These are phyloP conservation scores for Eleusine coracana DNA, from an alignment of 176 grass and related monocot species.

Conservation along the genomic window DNA sequence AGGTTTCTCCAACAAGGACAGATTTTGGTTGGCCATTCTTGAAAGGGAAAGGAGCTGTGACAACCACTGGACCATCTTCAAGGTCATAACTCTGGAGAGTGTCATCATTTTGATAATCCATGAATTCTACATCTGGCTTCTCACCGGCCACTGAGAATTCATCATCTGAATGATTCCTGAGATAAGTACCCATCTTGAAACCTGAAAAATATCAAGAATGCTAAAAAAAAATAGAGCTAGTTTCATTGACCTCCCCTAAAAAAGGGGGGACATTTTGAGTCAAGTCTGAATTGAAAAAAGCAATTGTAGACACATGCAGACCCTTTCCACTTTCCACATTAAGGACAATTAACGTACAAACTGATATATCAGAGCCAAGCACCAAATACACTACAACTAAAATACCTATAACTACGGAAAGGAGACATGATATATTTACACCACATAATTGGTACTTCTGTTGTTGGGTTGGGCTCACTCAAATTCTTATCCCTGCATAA, in stretches of 20 bases:
- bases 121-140: constrained; percentile 82
- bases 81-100: constrained; percentile 57
- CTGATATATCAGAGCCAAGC: background rate
- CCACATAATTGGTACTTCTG: background rate
- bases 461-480: background rate
- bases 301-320: background rate
- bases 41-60: constrained; percentile 77
- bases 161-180: constrained; percentile 59
- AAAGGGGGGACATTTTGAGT: background rate
- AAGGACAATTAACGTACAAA: constrained; percentile 13
- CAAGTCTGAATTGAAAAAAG: background rate
- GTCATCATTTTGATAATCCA: constrained; percentile 79
- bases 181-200: constrained; percentile 50
- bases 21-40: constrained; percentile 69
- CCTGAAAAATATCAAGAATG: constrained; percentile 23
- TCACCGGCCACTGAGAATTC: constrained; percentile 69
- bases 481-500: background rate
- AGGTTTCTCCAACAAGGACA: constrained; percentile 68
- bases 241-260: background rate
- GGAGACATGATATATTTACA: constrained; percentile 13
- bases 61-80: constrained; percentile 62
- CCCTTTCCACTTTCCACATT: background rate
- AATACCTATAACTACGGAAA: background rate
- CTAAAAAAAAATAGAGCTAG: constrained; percentile 1
- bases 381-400: background rate